phyloP scores from a whole-genome alignment of 371 early-diverging fungal species.

The Mycotypha africana region DNA sequence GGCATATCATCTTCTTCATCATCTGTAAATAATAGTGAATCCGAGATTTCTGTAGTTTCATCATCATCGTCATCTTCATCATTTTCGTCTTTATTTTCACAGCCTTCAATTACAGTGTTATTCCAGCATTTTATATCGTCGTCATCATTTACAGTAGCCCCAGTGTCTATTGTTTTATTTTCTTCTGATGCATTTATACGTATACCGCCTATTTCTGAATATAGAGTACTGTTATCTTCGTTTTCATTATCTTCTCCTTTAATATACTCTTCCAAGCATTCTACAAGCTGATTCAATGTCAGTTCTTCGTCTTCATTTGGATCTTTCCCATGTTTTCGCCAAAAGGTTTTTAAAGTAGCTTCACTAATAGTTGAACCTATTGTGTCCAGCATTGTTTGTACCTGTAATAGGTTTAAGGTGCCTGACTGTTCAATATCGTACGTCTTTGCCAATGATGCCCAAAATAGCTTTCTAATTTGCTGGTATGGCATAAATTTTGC shows the following conservation, averaged over 20 bases:
- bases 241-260: not conserved
- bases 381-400: conserved; percentile 64
- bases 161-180: too few species aligned
- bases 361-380: conserved; percentile 61
- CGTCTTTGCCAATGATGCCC: conserved; percentile 48
- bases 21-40: too few species aligned
- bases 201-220: too few species aligned
- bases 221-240: not conserved
- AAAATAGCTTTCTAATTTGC: conserved; percentile 58
- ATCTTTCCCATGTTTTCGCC: conserved; percentile 42
- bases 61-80: not conserved
- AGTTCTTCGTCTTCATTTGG: conserved; percentile 44
- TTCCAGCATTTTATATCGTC: too few species aligned
- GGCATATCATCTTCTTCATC: conserved; percentile 7
- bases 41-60: too few species aligned
- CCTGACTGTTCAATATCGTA: conserved; percentile 52
- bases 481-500: conserved; percentile 50
- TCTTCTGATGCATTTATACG: too few species aligned
- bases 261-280: conserved; percentile 44
- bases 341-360: conserved; percentile 54
- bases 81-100: not conserved
- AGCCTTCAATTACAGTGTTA: too few species aligned
- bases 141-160: too few species aligned
- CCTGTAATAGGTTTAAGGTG: conserved; percentile 41
- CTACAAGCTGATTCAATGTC: conserved; percentile 49